Conservation (phyloP, 2,329 filamentous ascomycete species). For the Madurella mycetomatis region DNA sequence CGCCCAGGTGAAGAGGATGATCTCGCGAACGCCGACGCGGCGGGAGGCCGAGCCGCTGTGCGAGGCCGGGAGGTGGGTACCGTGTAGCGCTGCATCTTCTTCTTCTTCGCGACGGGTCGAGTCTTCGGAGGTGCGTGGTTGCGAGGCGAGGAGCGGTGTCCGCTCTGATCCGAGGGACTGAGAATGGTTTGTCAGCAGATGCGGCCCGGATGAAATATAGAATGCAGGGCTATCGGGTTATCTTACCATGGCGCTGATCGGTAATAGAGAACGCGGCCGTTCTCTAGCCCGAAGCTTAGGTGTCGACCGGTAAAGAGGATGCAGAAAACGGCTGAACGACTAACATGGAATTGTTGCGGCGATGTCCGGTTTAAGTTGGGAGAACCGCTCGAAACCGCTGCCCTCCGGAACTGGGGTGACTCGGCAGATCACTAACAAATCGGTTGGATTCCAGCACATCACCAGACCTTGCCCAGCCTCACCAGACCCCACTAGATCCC, state of each 20-base stretch:
- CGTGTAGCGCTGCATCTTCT: conserved; percentile 32
- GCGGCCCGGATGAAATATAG: neutral
- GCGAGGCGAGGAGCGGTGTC: conserved; percentile 39
- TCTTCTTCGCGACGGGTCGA: conserved; percentile 31
- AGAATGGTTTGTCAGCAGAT: neutral
- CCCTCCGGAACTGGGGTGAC: no score
- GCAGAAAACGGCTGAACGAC: neutral
- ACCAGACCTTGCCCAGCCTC: no score
- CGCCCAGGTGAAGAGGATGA: conserved; percentile 77
- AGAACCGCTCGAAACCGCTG: no score
- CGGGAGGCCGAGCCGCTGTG: neutral
- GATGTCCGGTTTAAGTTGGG: conserved; percentile 20
- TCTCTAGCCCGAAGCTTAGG: neutral
- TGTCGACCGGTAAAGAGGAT: neutral
- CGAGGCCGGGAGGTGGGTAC: conserved; percentile 11
- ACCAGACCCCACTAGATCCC: no score
- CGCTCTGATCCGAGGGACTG: conserved; percentile 37
- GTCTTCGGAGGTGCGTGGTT: conserved; percentile 29
- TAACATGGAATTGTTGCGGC: neutral
- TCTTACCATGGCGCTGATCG: conserved; percentile 16
- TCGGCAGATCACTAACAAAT: no score
- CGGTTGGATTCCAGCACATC: no score
- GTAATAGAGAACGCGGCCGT: neutral
- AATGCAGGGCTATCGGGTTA: neutral
- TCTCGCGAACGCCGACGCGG: conserved; percentile 56